Conservation (phyloP, 495 filamentous ascomycete genomes). For the Penicillium taxi region DNA sequence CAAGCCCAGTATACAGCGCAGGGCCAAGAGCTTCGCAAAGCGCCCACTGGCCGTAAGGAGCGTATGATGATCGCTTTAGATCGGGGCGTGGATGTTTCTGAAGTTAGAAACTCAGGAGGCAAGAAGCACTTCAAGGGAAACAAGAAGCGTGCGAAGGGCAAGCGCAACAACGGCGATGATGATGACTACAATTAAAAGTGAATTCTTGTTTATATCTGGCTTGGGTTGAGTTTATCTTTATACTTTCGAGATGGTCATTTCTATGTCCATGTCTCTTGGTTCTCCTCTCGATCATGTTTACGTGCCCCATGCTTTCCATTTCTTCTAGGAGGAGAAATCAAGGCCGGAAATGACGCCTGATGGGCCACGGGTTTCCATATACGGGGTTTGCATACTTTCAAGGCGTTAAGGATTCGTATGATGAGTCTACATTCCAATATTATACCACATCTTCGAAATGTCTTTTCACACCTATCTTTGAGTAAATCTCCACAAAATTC, state of each 20-base stretch:
- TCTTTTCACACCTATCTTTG: background rate
- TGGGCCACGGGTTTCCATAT: constrained; percentile 9
- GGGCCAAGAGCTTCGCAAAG: constrained; percentile 55
- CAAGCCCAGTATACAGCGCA: constrained; percentile 80
- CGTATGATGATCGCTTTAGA: constrained; percentile 78
- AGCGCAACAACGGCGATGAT: constrained; percentile 32
- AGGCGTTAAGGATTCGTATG: constrained; percentile 13
- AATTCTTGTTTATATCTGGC: constrained; percentile 14
- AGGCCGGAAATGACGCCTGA: constrained; percentile 7
- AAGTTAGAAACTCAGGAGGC: constrained; percentile 55
- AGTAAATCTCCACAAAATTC: background rate
- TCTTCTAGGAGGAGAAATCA: constrained; percentile 5
- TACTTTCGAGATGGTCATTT: too few species aligned
- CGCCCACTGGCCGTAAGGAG: constrained; percentile 75
- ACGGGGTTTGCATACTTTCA: constrained; percentile 19
- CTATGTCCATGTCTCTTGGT: constrained; percentile 6
- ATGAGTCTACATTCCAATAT: constrained; percentile 4
- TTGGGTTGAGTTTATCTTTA: constrained; percentile 10
- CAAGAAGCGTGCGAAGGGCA: constrained; percentile 57
- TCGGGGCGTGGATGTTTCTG: constrained; percentile 73
- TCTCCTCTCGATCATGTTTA: constrained; percentile 7
- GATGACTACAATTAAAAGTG: constrained; percentile 35
- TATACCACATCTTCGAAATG: background rate
- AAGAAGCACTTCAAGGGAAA: constrained; percentile 97
- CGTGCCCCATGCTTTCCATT: too few species aligned